Conservation (phyloP, 345 rosid species). For the Clarkia xantiana region DNA sequence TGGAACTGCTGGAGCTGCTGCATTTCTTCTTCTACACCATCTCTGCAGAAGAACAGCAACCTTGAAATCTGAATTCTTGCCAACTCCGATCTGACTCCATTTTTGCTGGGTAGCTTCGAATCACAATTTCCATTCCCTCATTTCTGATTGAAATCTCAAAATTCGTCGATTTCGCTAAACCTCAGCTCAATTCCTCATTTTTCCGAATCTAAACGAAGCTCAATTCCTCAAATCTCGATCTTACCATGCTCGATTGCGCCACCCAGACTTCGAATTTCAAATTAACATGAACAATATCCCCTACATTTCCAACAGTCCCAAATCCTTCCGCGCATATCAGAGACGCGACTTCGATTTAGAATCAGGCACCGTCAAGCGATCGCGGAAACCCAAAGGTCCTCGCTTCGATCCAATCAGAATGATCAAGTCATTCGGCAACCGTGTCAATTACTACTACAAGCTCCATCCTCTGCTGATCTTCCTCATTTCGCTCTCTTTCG, state of each 20-base stretch:
- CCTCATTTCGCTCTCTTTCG: slow-evolving; percentile 43
- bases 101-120: not conserved
- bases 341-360: slow-evolving; percentile 72
- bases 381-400: slow-evolving; percentile 42
- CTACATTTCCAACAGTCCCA: slow-evolving; percentile 37
- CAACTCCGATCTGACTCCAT: no score
- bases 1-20: no score
- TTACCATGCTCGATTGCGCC: not conserved
- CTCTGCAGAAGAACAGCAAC: no score
- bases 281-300: slow-evolving; percentile 50
- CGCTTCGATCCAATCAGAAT: slow-evolving; percentile 28
- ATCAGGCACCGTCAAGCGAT: slow-evolving; percentile 43
- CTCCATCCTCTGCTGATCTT: slow-evolving; percentile 46
- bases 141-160: not conserved
- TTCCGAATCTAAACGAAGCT: not conserved
- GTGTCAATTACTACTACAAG: slow-evolving; percentile 43
- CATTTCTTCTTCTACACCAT: no score
- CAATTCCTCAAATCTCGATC: not conserved
- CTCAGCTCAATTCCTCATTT: not conserved
- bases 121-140: not conserved
- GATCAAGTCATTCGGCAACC: slow-evolving; percentile 40
- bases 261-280: not conserved
- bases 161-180: slow-evolving; percentile 1
- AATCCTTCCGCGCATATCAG: slow-evolving; percentile 62
- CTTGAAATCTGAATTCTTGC: no score